Conservation (phyloP, 768 basidiomycete genomes). For the Rhodosporidiobolus sp. region DNA sequence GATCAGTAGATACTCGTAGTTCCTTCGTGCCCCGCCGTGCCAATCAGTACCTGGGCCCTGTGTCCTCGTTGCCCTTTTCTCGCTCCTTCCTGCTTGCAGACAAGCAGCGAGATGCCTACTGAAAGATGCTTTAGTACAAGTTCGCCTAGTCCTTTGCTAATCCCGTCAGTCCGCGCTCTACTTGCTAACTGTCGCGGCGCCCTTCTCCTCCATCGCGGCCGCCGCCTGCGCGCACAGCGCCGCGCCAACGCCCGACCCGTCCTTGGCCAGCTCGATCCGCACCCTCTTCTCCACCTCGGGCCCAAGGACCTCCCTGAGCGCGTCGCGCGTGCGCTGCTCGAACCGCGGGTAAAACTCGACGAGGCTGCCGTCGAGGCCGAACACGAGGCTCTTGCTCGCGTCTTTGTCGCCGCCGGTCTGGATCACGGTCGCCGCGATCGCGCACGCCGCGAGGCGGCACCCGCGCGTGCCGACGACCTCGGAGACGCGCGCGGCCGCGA, state of each 20-base stretch:
- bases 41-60: too few species aligned
- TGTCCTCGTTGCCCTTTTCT: too few species aligned
- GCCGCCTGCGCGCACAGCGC: slow-evolving; percentile 39
- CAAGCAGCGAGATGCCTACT: too few species aligned
- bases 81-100: too few species aligned
- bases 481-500: slow-evolving; percentile 78
- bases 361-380: slow-evolving; percentile 93
- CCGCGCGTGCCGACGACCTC: slow-evolving; percentile 76
- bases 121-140: too few species aligned
- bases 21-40: too few species aligned
- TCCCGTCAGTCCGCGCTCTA: neutral
- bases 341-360: slow-evolving; percentile 90
- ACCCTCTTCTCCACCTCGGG: slow-evolving; percentile 73
- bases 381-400: slow-evolving; percentile 55
- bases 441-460: slow-evolving; percentile 76
- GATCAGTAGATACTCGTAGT: too few species aligned
- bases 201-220: slow-evolving; percentile 30
- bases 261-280: slow-evolving; percentile 88
- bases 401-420: slow-evolving; percentile 63
- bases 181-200: slow-evolving; percentile 18
- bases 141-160: too few species aligned
- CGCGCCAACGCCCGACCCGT: slow-evolving; percentile 87
- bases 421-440: slow-evolving; percentile 76
- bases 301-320: slow-evolving; percentile 73
- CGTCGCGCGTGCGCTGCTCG: slow-evolving; percentile 67